A percentile compares a stretch with the other conserved stretches of the same genome.
phyloP scores from a whole-genome alignment of 345 rosid species.

The Jatropha curcas region DNA sequence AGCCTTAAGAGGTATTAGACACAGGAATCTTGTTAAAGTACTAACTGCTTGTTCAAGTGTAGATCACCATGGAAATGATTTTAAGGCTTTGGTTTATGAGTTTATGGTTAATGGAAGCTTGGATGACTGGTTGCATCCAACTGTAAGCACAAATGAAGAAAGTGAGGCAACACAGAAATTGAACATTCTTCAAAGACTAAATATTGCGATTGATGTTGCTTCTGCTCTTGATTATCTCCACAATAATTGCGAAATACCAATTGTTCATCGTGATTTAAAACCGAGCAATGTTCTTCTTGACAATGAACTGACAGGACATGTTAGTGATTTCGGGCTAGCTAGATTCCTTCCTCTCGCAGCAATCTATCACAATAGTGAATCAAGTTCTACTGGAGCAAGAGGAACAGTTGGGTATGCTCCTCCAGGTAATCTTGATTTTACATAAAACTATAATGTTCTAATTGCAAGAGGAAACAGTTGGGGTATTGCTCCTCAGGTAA shows the following conservation, averaged over 20 bases:
- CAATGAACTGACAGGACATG: neutral
- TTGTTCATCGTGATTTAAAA: slow-evolving; percentile 2
- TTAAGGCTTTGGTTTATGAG: slow-evolving; percentile 28
- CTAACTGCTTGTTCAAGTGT: slow-evolving; percentile 22
- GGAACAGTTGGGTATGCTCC: slow-evolving; percentile 4
- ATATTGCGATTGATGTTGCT: slow-evolving; percentile 12
- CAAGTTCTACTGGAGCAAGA: neutral
- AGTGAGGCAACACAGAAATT: neutral
- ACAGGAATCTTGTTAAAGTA: slow-evolving; percentile 29
- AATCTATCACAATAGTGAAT: neutral
- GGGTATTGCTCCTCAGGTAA: no score
- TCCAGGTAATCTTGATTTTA: neutral
- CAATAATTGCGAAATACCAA: neutral
- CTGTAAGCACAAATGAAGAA: no score
- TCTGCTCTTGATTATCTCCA: slow-evolving; percentile 10
- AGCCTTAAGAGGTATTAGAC: slow-evolving; percentile 16
- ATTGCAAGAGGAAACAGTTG: no score
- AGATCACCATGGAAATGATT: slow-evolving; percentile 21
- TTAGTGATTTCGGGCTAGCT: slow-evolving; percentile 10
- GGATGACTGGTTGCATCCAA: slow-evolving; percentile 1
- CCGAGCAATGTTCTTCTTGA: neutral
- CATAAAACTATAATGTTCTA: no score
- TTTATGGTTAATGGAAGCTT: slow-evolving; percentile 22
- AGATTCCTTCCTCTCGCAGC: neutral
- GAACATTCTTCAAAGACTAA: neutral